Percentiles rank a stretch among this genome's conserved stretches.
phyloP scores from a whole-genome alignment of 2,329 filamentous ascomycete genomes.

The Teratosphaeria zuluensis region DNA sequence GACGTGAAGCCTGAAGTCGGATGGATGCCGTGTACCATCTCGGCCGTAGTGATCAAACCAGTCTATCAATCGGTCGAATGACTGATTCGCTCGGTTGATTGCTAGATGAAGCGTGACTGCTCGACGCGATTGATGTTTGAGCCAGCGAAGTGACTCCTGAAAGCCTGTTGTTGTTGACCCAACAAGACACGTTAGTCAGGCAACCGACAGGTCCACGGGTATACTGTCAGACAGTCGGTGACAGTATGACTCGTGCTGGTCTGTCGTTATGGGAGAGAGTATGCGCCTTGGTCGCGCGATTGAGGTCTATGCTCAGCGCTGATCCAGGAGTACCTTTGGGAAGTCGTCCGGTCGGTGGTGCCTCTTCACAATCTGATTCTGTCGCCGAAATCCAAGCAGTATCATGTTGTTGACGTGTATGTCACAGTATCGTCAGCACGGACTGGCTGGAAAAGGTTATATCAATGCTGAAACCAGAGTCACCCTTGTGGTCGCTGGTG shows the following conservation, averaged over 20 bases:
- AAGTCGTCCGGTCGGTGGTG: slow-evolving; percentile 17
- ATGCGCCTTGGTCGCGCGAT: neutral
- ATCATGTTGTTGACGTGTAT: slow-evolving; percentile 19
- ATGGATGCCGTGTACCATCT: slow-evolving; percentile 12
- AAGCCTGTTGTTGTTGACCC: no score
- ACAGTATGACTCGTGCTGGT: neutral
- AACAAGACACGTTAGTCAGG: no score
- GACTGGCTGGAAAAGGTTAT: neutral
- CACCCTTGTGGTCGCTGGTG: neutral
- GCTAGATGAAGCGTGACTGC: no score
- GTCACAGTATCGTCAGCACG: neutral
- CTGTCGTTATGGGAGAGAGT: neutral
- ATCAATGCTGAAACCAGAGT: neutral
- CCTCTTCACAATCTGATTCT: slow-evolving; percentile 22
- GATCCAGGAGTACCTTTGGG: slow-evolving; percentile 6
- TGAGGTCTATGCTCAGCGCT: slow-evolving; percentile 12
- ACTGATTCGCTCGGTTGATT: no score
- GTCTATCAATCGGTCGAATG: no score
- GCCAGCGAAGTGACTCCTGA: no score
- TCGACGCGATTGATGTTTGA: no score
- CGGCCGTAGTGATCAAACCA: neutral
- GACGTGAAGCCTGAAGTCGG: slow-evolving; percentile 15
- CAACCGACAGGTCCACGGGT: no score
- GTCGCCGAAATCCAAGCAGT: slow-evolving; percentile 15
- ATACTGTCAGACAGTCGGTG: neutral